These are phyloP conservation scores for Tagetes erecta DNA, from an alignment of 129 eudicot genomes.

Conservation along the genomic window DNA sequence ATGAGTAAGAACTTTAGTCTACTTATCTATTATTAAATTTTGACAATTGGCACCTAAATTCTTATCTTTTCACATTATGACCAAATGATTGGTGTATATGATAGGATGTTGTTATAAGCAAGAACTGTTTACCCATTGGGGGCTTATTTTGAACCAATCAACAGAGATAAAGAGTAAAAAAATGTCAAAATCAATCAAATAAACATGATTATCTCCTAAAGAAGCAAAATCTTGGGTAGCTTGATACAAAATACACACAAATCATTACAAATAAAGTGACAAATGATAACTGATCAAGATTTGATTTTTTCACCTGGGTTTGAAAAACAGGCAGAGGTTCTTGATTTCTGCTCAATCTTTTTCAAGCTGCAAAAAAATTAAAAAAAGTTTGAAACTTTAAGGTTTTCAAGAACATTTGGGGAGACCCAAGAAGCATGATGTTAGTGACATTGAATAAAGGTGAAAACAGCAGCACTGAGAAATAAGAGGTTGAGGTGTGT, in stretches of 20 bases:
- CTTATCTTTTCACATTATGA: slow-evolving; percentile 37
- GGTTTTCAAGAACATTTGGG: slow-evolving; percentile 22
- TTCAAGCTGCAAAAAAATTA: not conserved
- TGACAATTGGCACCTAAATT: slow-evolving; percentile 4
- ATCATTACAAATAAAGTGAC: slow-evolving; percentile 3
- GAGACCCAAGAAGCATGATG: slow-evolving; percentile 15
- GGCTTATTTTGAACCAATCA: not conserved
- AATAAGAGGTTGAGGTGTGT: slow-evolving; percentile 18
- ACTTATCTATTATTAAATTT: slow-evolving; percentile 20
- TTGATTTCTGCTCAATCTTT: slow-evolving; percentile 31
- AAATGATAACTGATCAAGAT: slow-evolving; percentile 9
- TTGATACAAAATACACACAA: slow-evolving; percentile 22
- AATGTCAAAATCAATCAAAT: not conserved
- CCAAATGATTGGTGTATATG: slow-evolving; percentile 21
- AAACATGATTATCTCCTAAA: slow-evolving; percentile 23
- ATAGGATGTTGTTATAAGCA: slow-evolving; percentile 17
- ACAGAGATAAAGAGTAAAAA: slow-evolving; percentile 8
- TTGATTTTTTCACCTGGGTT: slow-evolving; percentile 35
- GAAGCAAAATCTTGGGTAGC: slow-evolving; percentile 18
- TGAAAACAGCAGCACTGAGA: not conserved
- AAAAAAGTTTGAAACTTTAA: not conserved
- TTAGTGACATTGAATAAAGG: slow-evolving; percentile 28
- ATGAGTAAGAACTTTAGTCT: slow-evolving; percentile 20
- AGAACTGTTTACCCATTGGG: slow-evolving; percentile 23
- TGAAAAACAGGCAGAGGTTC: slow-evolving; percentile 28